Evolutionary conservation across 1,284 basidiomycete species (phyloP).

Genomic region (Irpex sp.): DNA sequence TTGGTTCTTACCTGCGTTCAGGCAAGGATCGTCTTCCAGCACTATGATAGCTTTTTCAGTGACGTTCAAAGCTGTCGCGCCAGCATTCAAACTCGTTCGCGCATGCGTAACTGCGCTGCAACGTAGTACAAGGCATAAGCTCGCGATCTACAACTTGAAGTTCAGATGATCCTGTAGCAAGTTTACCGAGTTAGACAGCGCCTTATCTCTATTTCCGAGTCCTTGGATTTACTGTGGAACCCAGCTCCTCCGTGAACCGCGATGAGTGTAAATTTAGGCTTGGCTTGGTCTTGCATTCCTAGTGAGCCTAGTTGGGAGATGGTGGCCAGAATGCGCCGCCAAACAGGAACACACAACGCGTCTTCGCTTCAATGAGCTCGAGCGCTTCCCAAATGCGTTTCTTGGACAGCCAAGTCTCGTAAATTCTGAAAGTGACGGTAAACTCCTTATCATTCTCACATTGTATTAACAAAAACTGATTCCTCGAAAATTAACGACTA

Average conservation of each 20-base stretch:
- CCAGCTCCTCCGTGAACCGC: conserved; percentile 73
- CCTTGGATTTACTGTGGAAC: conserved; percentile 37
- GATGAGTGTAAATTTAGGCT: conserved; percentile 24
- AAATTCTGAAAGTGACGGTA: no score
- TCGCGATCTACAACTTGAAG: no score
- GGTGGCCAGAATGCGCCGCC: not conserved
- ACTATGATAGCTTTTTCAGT: conserved; percentile 49
- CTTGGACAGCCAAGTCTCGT: no score
- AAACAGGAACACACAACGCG: not conserved
- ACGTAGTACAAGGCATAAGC: not conserved
- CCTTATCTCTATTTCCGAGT: conserved; percentile 42
- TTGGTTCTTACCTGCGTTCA: conserved; percentile 51
- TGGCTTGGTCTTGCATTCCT: not conserved
- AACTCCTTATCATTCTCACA: not conserved
- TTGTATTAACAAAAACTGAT: not conserved
- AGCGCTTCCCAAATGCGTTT: not conserved
- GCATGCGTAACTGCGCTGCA: conserved; percentile 21
- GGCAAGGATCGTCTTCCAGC: conserved; percentile 56
- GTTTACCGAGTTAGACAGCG: conserved; percentile 3
- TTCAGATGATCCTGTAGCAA: not conserved
- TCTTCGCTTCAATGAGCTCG: not conserved
- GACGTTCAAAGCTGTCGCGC: conserved; percentile 33
- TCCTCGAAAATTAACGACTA: not conserved
- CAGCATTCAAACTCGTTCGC: conserved; percentile 20
- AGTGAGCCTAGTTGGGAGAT: not conserved